Evolutionary conservation across 257 asterid genomes (phyloP).

Genomic region (Apocynum venetum): DNA sequence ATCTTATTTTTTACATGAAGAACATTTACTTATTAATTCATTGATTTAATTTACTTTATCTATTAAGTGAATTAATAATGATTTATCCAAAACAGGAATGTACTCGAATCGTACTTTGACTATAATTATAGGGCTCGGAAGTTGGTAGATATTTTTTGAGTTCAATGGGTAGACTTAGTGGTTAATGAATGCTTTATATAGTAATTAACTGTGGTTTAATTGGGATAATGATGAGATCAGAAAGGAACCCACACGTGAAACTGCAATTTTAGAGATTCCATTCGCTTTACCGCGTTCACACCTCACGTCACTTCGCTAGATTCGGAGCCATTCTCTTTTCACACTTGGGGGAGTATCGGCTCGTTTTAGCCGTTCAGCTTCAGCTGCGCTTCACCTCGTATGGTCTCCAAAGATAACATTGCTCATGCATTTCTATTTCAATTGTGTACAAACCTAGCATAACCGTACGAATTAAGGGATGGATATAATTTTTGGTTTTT

Average conservation of each 20-base stretch:
- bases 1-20: too few species aligned
- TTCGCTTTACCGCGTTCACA: slow-evolving; percentile 16
- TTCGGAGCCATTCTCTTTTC: slow-evolving; percentile 13
- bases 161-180: background rate
- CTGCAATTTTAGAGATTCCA: slow-evolving; percentile 5
- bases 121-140: background rate
- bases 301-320: background rate
- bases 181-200: background rate
- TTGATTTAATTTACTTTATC: too few species aligned
- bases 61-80: too few species aligned
- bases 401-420: too few species aligned
- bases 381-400: background rate
- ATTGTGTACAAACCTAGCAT: too few species aligned
- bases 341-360: slow-evolving; percentile 6
- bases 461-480: too few species aligned
- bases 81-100: too few species aligned
- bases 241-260: slow-evolving; percentile 9
- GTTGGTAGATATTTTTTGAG: background rate
- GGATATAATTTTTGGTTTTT: too few species aligned
- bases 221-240: background rate
- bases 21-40: too few species aligned
- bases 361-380: background rate
- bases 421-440: too few species aligned
- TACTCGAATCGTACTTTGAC: too few species aligned
- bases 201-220: background rate